Percentiles rank a stretch among this genome's conserved stretches.
Conservation (phyloP, 371 early-diverging fungal genomes). For the Actinomortierella ambigua region DNA sequence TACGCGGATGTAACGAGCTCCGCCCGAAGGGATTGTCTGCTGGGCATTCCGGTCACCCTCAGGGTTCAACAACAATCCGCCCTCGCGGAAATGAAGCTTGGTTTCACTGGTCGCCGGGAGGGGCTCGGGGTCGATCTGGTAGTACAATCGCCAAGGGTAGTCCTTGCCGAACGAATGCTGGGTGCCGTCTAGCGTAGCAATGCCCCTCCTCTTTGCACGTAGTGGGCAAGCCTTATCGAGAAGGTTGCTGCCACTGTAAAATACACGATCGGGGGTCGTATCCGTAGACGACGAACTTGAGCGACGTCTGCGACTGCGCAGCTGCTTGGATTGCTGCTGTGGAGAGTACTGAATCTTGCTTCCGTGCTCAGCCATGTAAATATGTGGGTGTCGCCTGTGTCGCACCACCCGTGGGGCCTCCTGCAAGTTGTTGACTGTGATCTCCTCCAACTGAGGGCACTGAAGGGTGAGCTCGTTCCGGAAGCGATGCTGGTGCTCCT, state of each 20-base stretch:
- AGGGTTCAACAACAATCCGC: no score
- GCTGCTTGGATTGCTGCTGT: not conserved
- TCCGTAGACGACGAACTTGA: not conserved
- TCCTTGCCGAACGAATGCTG: constrained; percentile 21
- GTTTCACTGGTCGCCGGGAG: not conserved
- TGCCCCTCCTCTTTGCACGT: constrained; percentile 16
- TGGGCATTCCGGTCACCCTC: no score
- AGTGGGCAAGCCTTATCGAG: constrained; percentile 35
- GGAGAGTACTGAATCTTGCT: not conserved
- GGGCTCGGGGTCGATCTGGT: constrained; percentile 16
- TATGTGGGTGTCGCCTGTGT: no score
- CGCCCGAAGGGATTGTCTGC: not conserved
- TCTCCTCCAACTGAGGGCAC: constrained; percentile 34
- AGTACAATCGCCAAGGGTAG: constrained; percentile 38
- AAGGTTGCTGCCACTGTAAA: constrained; percentile 29
- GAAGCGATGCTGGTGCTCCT: constrained; percentile 31
- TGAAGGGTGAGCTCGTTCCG: constrained; percentile 24
- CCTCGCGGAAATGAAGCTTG: not conserved
- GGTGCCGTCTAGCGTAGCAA: constrained; percentile 15
- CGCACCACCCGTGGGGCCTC: no score
- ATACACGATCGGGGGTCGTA: constrained; percentile 8
- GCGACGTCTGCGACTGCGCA: not conserved
- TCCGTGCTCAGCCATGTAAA: not conserved
- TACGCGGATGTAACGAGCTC: constrained; percentile 20
- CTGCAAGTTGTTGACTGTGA: constrained; percentile 6